A percentile compares a stretch with the other conserved stretches of the same genome.
phyloP scores from a whole-genome alignment of 768 basidiomycete genomes.

The Hydnum rufescens region DNA sequence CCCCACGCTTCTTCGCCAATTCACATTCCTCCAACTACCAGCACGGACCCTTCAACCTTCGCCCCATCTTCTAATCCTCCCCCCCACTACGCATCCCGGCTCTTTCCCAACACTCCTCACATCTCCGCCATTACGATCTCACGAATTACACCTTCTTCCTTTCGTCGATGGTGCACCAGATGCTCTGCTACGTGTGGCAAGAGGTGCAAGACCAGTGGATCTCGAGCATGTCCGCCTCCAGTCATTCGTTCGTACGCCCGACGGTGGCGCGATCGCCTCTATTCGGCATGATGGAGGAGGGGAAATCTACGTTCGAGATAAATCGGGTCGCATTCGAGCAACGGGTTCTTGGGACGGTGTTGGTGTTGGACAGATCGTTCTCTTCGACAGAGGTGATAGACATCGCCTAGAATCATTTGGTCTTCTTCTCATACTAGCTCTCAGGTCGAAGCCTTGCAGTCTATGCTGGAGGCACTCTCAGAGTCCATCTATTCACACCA shows the following conservation, averaged over 20 bases:
- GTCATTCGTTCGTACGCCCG: conserved; percentile 49
- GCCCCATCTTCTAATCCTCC: conserved; percentile 1
- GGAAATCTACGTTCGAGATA: conserved; percentile 34
- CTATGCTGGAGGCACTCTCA: conserved; percentile 3
- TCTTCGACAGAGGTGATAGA: not conserved
- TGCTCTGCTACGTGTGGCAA: conserved; percentile 28
- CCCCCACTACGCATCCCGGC: conserved; percentile 10
- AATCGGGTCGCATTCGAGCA: not conserved
- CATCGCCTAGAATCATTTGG: not conserved
- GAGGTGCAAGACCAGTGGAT: conserved; percentile 17
- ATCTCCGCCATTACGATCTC: conserved; percentile 43
- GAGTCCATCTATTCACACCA: conserved; percentile 6
- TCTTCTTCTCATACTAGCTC: not conserved
- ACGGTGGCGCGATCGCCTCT: conserved; percentile 55
- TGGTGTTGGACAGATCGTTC: not conserved
- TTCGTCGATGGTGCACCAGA: conserved; percentile 42
- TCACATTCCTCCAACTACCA: conserved; percentile 46
- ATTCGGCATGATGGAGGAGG: conserved; percentile 32
- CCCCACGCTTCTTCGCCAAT: conserved; percentile 60
- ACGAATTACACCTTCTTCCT: conserved; percentile 33
- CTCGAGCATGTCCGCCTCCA: conserved; percentile 33
- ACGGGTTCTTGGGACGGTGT: not conserved
- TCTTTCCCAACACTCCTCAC: conserved; percentile 37
- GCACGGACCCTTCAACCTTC: conserved; percentile 16
- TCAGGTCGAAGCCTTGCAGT: conserved; percentile 6